Evolutionary conservation across 2,329 filamentous ascomycete genomes (phyloP).

Genomic region (Colletotrichum camelliae): DNA sequence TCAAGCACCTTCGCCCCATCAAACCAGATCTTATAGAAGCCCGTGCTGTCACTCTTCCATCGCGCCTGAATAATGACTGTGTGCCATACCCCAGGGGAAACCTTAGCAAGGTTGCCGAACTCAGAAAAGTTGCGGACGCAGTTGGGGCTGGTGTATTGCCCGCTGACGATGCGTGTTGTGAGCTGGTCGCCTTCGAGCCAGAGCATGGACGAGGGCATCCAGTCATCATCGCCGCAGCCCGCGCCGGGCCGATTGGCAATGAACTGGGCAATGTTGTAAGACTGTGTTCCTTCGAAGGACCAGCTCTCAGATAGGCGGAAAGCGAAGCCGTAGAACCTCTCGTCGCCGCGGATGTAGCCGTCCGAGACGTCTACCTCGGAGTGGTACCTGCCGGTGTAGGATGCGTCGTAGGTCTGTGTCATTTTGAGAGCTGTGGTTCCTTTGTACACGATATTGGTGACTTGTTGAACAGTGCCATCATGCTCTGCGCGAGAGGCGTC

Average conservation of each 20-base stretch:
- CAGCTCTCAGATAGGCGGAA: neutral
- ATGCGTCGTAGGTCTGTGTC: neutral
- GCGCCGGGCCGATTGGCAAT: neutral
- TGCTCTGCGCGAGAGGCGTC: conserved; percentile 42
- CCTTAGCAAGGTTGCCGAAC: neutral
- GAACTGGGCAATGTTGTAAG: neutral
- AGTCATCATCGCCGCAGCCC: neutral
- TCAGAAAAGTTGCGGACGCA: neutral
- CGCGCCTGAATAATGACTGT: neutral
- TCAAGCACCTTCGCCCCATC: neutral
- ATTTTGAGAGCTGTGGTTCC: neutral
- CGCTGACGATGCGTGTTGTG: neutral
- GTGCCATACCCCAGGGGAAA: neutral
- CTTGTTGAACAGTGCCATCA: conserved; percentile 39
- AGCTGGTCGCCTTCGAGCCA: neutral
- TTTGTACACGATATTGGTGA: neutral
- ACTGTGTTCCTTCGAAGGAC: neutral
- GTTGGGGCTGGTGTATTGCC: neutral
- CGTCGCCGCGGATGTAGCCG: neutral
- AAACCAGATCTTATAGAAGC: neutral
- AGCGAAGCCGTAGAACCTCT: neutral
- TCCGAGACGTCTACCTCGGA: neutral
- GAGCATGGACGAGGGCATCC: neutral
- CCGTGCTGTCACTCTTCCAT: neutral
- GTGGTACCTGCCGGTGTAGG: neutral